Conservation (phyloP, 176 grass and related monocot genomes). For the Aegilops tauschii region DNA sequence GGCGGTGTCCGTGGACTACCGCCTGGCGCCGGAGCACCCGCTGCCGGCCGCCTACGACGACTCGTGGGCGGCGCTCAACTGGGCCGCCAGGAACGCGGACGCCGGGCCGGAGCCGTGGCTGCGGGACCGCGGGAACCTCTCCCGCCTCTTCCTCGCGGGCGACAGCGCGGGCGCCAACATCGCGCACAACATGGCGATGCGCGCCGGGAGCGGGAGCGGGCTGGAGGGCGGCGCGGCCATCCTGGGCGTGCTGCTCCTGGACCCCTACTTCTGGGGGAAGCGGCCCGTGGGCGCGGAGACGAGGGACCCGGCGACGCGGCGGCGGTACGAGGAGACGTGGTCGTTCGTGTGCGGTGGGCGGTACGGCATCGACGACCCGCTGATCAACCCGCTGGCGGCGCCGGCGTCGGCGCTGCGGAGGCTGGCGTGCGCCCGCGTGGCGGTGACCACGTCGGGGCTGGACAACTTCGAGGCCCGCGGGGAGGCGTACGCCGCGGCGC, state of each 20-base stretch:
- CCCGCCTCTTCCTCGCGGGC: constrained; percentile 58
- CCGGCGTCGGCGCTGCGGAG: constrained; percentile 17
- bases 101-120: constrained; percentile 62
- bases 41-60: constrained; percentile 73
- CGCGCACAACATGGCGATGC: constrained; percentile 54
- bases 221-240: constrained; percentile 35
- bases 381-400: constrained; percentile 54
- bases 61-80: constrained; percentile 66
- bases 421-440: constrained; percentile 43
- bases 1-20: constrained; percentile 82
- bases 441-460: constrained; percentile 47
- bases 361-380: constrained; percentile 62
- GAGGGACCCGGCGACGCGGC: constrained; percentile 36
- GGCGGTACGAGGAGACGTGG: constrained; percentile 62
- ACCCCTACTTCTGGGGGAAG: constrained; percentile 79
- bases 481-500: constrained; percentile 48
- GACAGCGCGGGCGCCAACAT: constrained; percentile 86
- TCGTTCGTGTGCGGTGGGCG: constrained; percentile 44
- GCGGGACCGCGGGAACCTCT: constrained; percentile 42
- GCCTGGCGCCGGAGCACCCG: constrained; percentile 72
- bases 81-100: constrained; percentile 39
- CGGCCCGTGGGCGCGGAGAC: constrained; percentile 59
- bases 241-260: constrained; percentile 51
- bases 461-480: constrained; percentile 57
- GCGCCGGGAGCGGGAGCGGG: neutral